A percentile compares a stretch with the other conserved stretches of the same genome.
These are phyloP conservation scores for Wickerhamomyces ciferrii DNA, from an alignment of 805 yeast species.

Conservation along the genomic window DNA sequence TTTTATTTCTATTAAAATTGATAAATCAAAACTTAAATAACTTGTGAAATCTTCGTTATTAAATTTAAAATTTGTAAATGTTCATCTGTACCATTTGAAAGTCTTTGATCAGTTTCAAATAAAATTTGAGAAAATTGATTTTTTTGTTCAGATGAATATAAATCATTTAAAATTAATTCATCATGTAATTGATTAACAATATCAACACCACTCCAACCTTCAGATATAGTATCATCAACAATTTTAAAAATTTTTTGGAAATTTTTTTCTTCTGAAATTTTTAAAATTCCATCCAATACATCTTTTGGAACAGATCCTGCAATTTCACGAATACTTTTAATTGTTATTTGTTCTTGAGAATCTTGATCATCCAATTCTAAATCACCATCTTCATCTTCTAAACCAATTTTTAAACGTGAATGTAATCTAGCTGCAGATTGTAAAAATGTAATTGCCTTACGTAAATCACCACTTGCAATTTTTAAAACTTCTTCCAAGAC, in stretches of 20 bases:
- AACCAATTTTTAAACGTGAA: constrained; percentile 14
- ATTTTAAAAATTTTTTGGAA: constrained; percentile 29
- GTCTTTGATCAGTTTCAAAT: constrained; percentile 68
- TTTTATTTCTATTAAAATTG: neutral
- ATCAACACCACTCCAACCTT: constrained; percentile 80
- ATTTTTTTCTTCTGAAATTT: constrained; percentile 27
- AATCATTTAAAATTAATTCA: constrained; percentile 49
- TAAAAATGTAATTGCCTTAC: constrained; percentile 86
- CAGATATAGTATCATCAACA: constrained; percentile 48
- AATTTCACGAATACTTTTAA: constrained; percentile 52
- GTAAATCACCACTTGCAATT: constrained; percentile 85
- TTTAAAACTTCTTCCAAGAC: constrained; percentile 58
- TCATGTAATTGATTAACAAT: constrained; percentile 71
- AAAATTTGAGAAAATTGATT: constrained; percentile 57
- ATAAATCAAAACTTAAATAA: constrained; percentile 4
- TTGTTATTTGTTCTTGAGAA: constrained; percentile 34
- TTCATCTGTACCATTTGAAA: constrained; percentile 87
- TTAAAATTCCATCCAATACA: constrained; percentile 36
- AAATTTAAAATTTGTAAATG: constrained; percentile 75
- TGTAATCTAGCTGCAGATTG: constrained; percentile 75
- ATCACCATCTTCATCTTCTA: constrained; percentile 31
- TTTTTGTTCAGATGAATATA: constrained; percentile 47
- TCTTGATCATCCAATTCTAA: constrained; percentile 23
- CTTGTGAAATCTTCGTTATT: constrained; percentile 43
- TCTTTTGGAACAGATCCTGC: constrained; percentile 68